Evolutionary conservation across 192 early-diverging fungal genomes (phyloP), one percentile per base, ranked within the genome.

Genomic region (Podila epigama): DNA sequence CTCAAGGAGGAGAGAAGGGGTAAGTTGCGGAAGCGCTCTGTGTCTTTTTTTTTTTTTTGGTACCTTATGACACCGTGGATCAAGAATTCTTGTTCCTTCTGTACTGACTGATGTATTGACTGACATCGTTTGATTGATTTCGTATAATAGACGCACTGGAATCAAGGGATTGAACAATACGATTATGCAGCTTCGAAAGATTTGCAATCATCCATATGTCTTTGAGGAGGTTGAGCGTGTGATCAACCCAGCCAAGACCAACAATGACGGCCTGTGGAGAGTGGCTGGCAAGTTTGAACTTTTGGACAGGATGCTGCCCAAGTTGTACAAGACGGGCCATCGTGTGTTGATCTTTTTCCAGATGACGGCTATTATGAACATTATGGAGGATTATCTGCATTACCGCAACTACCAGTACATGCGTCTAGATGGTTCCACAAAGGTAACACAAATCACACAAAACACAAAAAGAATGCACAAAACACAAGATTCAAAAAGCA

Each of bases 151-250:
- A 63, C 82, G 88, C 50, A 83, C 81, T 34, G 86, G 87, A 20
- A 89, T 88, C 50, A 93, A 90, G 59, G 91, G 92, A 13, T 81
- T 99, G 57, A 97, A 94, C 83, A 99, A 99, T 83, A 88, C 94
- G 11, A 91, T 99, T 52, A 97, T 99, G 98, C 96, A 99, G 79
- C 89, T 99, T 53, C 90, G 97, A 36, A 98, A 98, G 79, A 94
- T 99, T 68, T 96, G 94, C 80, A 99, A 98, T 83, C 98, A 99
- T 82, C 98, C 98, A 51, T 99, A 93, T 79, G 96, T 98, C 16
- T 98, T 95, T 86, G 90, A 92, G 52, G 93, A 94, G 64, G 96
- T 99, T 0, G 96, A 97, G 69, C 81, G 88, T 32, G 75, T 85
- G 25, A 83, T 99, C 81, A 94, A 96, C 69, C 93, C 94, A 6